These are phyloP conservation scores for Rhizophagus clarus DNA, from an alignment of 192 early-diverging fungal species.

Conservation along the genomic window DNA sequence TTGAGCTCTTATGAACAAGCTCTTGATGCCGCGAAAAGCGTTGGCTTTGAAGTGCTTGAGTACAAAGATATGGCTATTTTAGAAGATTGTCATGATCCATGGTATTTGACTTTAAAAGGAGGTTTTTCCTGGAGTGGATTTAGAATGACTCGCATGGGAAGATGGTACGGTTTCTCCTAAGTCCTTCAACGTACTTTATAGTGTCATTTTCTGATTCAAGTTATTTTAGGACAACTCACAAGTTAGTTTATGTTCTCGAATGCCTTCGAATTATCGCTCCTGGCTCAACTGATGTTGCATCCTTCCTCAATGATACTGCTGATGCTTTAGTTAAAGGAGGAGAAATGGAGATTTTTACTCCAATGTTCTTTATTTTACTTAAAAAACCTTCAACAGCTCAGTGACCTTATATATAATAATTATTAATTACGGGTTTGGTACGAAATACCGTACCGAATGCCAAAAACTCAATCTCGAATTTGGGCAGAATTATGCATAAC, in stretches of 20 bases:
- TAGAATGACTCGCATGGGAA: conserved; percentile 32
- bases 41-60: conserved; percentile 80
- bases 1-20: conserved; percentile 70
- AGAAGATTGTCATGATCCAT: conserved; percentile 54
- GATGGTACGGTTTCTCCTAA: conserved; percentile 6
- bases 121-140: conserved; percentile 21
- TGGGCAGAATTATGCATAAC: no score
- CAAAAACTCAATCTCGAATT: no score
- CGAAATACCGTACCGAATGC: no score
- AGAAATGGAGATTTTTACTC: conserved; percentile 82
- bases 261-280: conserved; percentile 72
- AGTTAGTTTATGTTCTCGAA: conserved; percentile 71
- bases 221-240: conserved; percentile 62
- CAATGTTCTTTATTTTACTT: conserved; percentile 84
- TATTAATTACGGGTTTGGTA: no score
- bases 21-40: conserved; percentile 70
- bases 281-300: conserved; percentile 77
- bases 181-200: neutral
- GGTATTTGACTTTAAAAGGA: conserved; percentile 68
- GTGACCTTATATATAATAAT: neutral
- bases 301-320: conserved; percentile 77
- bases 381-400: conserved; percentile 51
- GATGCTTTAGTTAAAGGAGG: conserved; percentile 78
- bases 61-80: conserved; percentile 59
- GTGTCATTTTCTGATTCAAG: neutral